Evolutionary conservation across 192 early-diverging fungal species (phyloP).

Genomic region (Backusella tuberculispora): DNA sequence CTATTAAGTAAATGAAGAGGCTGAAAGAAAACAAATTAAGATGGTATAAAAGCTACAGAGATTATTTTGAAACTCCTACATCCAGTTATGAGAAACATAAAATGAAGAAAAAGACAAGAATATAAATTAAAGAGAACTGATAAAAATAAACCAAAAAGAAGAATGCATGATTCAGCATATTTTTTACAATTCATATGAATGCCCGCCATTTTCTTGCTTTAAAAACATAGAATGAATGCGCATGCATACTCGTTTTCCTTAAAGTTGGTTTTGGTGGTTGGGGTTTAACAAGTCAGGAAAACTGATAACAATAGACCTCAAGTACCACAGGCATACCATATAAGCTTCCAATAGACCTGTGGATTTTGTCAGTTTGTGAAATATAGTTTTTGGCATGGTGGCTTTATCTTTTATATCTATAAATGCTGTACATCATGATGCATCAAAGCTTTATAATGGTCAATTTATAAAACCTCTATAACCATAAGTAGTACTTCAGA

Average conservation of each 20-base stretch:
- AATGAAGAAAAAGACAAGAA: neutral
- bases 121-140: neutral
- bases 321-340: neutral
- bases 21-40: slow-evolving; percentile 4
- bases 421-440: too few relatives aligned
- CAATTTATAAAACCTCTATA: too few relatives aligned
- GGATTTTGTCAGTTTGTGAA: too few relatives aligned
- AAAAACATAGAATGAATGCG: neutral
- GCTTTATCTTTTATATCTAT: too few relatives aligned
- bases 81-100: neutral
- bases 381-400: too few relatives aligned
- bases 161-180: neutral
- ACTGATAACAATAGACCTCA: neutral
- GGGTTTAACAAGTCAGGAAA: neutral
- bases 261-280: neutral
- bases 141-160: too few relatives aligned
- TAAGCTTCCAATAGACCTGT: neutral
- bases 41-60: neutral
- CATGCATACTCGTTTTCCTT: neutral
- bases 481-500: too few relatives aligned
- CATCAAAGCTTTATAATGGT: too few relatives aligned
- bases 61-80: neutral
- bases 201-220: slow-evolving; percentile 4
- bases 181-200: slow-evolving; percentile 2
- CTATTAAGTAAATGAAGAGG: neutral